phyloP scores from a whole-genome alignment of 164 flowering plant genomes.

The Houttuynia cordata region DNA sequence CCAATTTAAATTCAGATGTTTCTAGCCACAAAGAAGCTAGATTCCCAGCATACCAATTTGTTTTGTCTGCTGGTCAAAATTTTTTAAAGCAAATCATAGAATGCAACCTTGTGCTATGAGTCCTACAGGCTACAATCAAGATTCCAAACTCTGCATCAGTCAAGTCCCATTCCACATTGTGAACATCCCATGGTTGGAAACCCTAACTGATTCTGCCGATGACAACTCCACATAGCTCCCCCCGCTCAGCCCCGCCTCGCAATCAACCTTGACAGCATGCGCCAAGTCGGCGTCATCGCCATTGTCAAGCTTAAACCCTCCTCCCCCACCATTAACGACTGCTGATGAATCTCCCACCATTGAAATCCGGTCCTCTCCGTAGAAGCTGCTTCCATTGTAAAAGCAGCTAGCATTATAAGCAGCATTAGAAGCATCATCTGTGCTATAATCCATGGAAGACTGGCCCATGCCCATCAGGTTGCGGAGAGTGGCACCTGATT shows the following conservation, averaged over 20 bases:
- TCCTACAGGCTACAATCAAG: no score
- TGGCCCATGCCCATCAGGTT: neutral
- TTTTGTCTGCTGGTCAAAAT: no score
- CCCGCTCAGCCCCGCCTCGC: conserved; percentile 38
- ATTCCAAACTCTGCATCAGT: no score
- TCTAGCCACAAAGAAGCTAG: no score
- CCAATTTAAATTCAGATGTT: no score
- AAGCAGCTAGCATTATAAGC: neutral
- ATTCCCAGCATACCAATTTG: no score
- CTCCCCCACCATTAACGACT: conserved; percentile 18
- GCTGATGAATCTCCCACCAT: conserved; percentile 17
- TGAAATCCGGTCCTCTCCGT: conserved; percentile 24
- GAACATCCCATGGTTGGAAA: conserved; percentile 34
- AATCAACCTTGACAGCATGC: conserved; percentile 46
- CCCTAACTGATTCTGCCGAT: conserved; percentile 38
- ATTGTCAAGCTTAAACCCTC: neutral
- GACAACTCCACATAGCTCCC: conserved; percentile 38
- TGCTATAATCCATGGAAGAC: neutral
- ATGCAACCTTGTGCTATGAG: no score
- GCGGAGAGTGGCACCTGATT: conserved; percentile 24
- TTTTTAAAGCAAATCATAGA: no score
- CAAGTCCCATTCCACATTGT: conserved; percentile 62
- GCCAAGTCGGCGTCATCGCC: conserved; percentile 1
- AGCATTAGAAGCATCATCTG: neutral
- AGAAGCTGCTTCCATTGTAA: conserved; percentile 17